Percentiles rank a stretch among this genome's conserved stretches.
phyloP scores from a whole-genome alignment of 306 rosid genomes.

The Rosa chinensis region DNA sequence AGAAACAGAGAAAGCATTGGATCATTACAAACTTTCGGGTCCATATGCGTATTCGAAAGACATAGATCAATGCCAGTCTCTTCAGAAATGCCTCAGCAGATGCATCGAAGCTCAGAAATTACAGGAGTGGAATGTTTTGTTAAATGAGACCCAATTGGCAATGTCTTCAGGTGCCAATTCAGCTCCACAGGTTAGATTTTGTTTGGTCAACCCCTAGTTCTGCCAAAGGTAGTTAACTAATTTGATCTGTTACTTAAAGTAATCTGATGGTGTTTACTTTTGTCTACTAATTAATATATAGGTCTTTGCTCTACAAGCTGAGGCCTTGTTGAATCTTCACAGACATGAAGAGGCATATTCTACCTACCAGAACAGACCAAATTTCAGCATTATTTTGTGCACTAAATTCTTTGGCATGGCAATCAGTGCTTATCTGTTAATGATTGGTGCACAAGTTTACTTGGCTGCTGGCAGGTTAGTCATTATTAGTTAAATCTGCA shows the following conservation, averaged over 20 bases:
- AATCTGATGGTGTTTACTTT: slow-evolving; percentile 18
- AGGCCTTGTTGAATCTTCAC: slow-evolving; percentile 70
- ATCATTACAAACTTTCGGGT: slow-evolving; percentile 53
- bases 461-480: slow-evolving; percentile 85
- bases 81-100: slow-evolving; percentile 55
- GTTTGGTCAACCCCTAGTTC: neutral
- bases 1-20: slow-evolving; percentile 68
- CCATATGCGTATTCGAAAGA: slow-evolving; percentile 35
- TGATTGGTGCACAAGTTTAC: slow-evolving; percentile 66
- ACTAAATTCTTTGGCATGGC: slow-evolving; percentile 57
- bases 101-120: slow-evolving; percentile 61
- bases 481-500: neutral
- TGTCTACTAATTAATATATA: slow-evolving; percentile 22
- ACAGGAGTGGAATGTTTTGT: slow-evolving; percentile 61
- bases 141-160: slow-evolving; percentile 66
- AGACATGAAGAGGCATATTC: slow-evolving; percentile 77
- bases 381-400: slow-evolving; percentile 47
- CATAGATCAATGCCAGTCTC: slow-evolving; percentile 48
- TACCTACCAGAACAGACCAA: slow-evolving; percentile 57
- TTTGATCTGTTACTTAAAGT: neutral
- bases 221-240: neutral
- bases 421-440: slow-evolving; percentile 48
- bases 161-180: slow-evolving; percentile 73
- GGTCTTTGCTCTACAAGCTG: slow-evolving; percentile 83
- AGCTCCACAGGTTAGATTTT: slow-evolving; percentile 63